These are phyloP conservation scores for Platanthera zijinensis DNA, from an alignment of 106 monocot genomes.

Conservation along the genomic window DNA sequence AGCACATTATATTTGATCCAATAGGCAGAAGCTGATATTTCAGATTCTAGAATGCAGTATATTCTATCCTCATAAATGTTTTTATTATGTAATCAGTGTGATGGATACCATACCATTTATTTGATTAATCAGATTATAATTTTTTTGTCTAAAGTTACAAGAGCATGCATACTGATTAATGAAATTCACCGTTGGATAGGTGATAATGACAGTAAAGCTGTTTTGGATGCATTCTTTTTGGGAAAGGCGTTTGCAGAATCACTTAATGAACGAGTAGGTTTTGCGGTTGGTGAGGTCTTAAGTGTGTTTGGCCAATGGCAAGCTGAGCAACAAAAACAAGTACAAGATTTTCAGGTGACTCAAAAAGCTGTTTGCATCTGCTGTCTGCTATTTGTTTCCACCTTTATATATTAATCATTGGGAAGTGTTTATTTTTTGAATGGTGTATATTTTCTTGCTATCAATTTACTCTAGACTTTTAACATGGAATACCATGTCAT, in stretches of 20 bases:
- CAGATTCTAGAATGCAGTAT: not conserved
- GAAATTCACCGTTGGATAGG: slow-evolving; percentile 18
- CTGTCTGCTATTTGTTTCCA: not conserved
- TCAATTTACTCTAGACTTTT: not conserved
- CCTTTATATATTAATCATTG: not conserved
- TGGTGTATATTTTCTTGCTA: not conserved
- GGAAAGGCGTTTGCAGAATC: slow-evolving; percentile 93
- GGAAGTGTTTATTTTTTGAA: not conserved
- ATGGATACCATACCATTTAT: not conserved
- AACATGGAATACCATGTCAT: not conserved
- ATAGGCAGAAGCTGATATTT: not conserved
- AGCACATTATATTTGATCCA: too few relatives aligned
- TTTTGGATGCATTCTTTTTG: slow-evolving; percentile 96
- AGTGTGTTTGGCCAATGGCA: slow-evolving; percentile 90
- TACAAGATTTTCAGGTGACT: slow-evolving; percentile 80
- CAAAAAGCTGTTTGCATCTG: not conserved
- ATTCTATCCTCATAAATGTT: not conserved
- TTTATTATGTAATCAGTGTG: not conserved
- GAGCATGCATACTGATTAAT: slow-evolving; percentile 1
- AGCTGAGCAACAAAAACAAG: slow-evolving; percentile 91
- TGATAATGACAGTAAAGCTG: slow-evolving; percentile 74
- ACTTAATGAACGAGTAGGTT: slow-evolving; percentile 76
- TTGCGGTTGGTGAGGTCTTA: slow-evolving; percentile 71
- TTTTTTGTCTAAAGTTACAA: not conserved
- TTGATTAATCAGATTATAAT: not conserved